Conservation (phyloP, 306 rosid species). For the Hippophae rhamnoides region DNA sequence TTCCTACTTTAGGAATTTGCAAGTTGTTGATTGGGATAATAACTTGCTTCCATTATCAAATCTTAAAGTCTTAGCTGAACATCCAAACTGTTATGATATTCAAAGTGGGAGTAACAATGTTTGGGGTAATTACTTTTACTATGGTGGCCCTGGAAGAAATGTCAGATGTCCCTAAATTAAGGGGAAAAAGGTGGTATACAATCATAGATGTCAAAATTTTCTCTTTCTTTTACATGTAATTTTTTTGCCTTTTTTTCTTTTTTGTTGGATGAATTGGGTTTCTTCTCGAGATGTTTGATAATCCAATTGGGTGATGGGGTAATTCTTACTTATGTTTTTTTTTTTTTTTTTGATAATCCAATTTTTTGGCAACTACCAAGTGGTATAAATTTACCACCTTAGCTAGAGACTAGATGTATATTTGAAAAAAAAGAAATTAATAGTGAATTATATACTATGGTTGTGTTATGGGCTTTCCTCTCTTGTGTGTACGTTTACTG, state of each 20-base stretch:
- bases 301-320: conserved; percentile 25
- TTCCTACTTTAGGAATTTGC: conserved; percentile 71
- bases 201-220: conserved; percentile 25
- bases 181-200: too few species aligned
- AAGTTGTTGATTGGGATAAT: conserved; percentile 89
- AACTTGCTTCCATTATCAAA: conserved; percentile 63
- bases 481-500: too few species aligned
- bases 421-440: conserved; percentile 25
- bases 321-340: conserved; percentile 23
- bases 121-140: conserved; percentile 95
- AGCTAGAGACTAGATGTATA: conserved; percentile 43
- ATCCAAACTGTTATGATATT: conserved; percentile 85
- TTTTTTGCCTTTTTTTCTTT: not conserved
- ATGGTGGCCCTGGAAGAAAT: conserved; percentile 97
- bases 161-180: conserved; percentile 62
- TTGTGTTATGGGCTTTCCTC: too few species aligned
- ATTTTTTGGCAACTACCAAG: conserved; percentile 29
- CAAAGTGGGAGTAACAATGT: conserved; percentile 77
- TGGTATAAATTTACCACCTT: conserved; percentile 44
- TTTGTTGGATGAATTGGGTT: conserved; percentile 40
- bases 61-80: conserved; percentile 79
- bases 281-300: conserved; percentile 31
- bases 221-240: not conserved
- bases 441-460: conserved; percentile 33
- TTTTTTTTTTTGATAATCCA: conserved; percentile 26